Evolutionary conservation across 148 eudicot genomes (phyloP), one percentile per base, ranked within the genome.

Genomic region (Rhododendron ovatum): DNA sequence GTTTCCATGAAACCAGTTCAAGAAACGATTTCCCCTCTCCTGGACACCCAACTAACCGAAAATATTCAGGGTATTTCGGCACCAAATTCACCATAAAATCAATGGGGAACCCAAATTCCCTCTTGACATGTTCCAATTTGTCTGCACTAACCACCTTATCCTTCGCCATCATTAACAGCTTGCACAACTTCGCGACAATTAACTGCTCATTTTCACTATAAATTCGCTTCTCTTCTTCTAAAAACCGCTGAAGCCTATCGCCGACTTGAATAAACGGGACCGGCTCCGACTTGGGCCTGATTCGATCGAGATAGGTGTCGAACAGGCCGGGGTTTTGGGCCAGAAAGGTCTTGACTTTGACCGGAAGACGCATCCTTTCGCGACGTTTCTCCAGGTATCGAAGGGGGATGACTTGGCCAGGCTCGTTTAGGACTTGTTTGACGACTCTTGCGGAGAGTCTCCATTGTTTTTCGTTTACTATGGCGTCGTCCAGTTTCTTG

Each of bases 21-120:
- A 96, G 78, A 85, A 88, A 95, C 2, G 88, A 85, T 7, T 88
- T 85, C 26, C 89, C 95, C 81, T 89, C 93, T 11, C 90, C 92
- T 0, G 87, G 88, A 79, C 41, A 33, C 59, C 93, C 95, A 63
- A 92, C 88, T n/a, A 93, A 77, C 73, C 88, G 86, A 81, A 96
- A 93, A 86, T 89, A 94, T 30, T 93, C 87, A 13, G 92, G 87
- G 85, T 96, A 90, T 73, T 87, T 92, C 0, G 93, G 90, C 55
- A 93, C 92, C 78, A 96, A 81, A 57, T 80, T 91, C 79, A 55
- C 90, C 88, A 95, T 45, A 87, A 94, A 92, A 90, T 95, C 95
- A 88, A 89, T 89, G 0, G 98, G 95, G 82, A 96, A 96, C 79
- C 98, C 98, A 50, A 94, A 94, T 33, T 92, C 96, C 61, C 98